Base-by-base conservation (phyloP, 2,329 filamentous ascomycete genomes). In the Ophiocordyceps camponoti-floridani region DNA sequence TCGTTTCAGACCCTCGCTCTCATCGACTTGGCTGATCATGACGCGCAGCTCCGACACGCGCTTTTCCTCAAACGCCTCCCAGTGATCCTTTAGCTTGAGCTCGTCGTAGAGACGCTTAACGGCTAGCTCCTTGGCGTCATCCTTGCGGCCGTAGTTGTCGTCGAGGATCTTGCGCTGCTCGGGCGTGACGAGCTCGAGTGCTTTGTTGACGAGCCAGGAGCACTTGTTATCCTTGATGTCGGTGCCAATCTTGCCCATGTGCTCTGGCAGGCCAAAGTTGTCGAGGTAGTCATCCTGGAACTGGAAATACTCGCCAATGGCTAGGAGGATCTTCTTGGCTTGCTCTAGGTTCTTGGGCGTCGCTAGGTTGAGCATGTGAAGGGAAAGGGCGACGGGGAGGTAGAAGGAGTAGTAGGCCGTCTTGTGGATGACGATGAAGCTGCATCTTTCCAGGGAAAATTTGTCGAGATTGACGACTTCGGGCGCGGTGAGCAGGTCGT, bases 211-310 rank as follows among this genome's bases (percentile, higher is more conserved):
- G 48, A 98, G 70, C 91, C 91, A 98, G 40, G 85, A 93, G 74
- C 91, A 98, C 75, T 98, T 98, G 77, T 98, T 98, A 69, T 98
- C 91, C 73, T 88, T 81, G 64, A 98, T 98, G 59, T 98, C 91
- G 48, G 91, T 98, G 52, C 91, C 91, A 52, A 96, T 94, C 77
- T 98, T 98, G 64, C 91, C 91, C 61, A 98, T 91, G 58, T 87
- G 77, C 57, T 86, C 78, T 37, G 91, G 87, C 54, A 89, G 80
- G 55, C 89, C 91, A 59, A 91, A 98, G 68, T 93, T 94, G 72
- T 98, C 91, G 44, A 98, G 84, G 69, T 91, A 98, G 70, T 98
- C 91, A 63, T 98, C 91, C 67, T 98, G 91, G 51, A 94, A 77
- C 68, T 98, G 91, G 76, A 98, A 98, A 73, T 98, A 98, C 69